These are phyloP conservation scores for Lecanoromycetidae sp. DNA, from an alignment of 2,329 filamentous ascomycete species.

Conservation along the genomic window DNA sequence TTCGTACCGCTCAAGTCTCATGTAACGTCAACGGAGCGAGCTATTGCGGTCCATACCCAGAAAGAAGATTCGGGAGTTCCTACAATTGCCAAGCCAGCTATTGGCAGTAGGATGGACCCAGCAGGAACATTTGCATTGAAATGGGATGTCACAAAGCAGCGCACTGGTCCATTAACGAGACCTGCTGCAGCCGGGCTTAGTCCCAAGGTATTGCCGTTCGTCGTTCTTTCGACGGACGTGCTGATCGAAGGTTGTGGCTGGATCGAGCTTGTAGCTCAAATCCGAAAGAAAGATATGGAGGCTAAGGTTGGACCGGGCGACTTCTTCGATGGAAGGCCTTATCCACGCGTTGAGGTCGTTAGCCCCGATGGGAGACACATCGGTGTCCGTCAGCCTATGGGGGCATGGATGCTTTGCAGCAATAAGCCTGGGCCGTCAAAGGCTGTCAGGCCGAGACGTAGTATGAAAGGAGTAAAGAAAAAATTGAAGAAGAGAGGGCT, in stretches of 20 bases:
- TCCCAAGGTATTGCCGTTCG: constrained; percentile 62
- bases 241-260: constrained; percentile 88
- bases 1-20: constrained; percentile 73
- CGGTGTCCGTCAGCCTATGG: constrained; percentile 53
- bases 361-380: constrained; percentile 75
- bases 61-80: constrained; percentile 46
- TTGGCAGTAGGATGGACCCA: constrained; percentile 46
- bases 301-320: neutral
- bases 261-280: constrained; percentile 76
- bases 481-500: too few relatives aligned
- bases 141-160: constrained; percentile 71
- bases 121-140: constrained; percentile 65
- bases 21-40: constrained; percentile 68
- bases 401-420: constrained; percentile 51
- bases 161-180: constrained; percentile 56
- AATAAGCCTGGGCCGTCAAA: constrained; percentile 42
- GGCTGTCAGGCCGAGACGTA: constrained; percentile 49
- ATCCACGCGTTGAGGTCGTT: constrained; percentile 58
- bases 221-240: constrained; percentile 68
- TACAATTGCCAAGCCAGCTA: constrained; percentile 50
- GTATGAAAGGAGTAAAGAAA: constrained; percentile 48
- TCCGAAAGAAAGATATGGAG: constrained; percentile 47
- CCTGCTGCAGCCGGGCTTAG: constrained; percentile 51
- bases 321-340: constrained; percentile 8
- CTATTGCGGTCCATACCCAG: constrained; percentile 58